Conservation (phyloP, 495 filamentous ascomycete species). For the Penicillium alfredii region DNA sequence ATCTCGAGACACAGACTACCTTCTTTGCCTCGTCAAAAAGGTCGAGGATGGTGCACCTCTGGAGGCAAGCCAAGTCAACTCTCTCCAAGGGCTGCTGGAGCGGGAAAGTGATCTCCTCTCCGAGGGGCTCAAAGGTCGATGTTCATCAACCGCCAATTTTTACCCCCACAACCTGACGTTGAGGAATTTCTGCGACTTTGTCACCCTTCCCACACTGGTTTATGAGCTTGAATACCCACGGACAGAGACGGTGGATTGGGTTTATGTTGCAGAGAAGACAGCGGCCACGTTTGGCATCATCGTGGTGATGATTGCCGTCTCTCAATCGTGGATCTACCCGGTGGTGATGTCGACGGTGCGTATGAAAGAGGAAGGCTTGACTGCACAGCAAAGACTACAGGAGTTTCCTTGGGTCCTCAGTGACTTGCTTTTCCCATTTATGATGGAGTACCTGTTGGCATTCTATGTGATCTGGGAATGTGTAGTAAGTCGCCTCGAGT, state of each 20-base stretch:
- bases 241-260: constrained; percentile 61
- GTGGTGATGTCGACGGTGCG: constrained; percentile 58
- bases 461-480: constrained; percentile 75
- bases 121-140: constrained; percentile 57
- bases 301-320: constrained; percentile 41
- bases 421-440: constrained; percentile 67
- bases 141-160: constrained; percentile 24
- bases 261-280: constrained; percentile 64
- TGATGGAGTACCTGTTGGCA: constrained; percentile 63
- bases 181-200: constrained; percentile 62
- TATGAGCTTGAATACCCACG: constrained; percentile 75
- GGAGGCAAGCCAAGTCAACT: constrained; percentile 50
- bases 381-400: constrained; percentile 50
- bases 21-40: constrained; percentile 47
- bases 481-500: constrained; percentile 30
- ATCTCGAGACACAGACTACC: constrained; percentile 28
- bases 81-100: constrained; percentile 53
- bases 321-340: constrained; percentile 53
- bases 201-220: constrained; percentile 65
- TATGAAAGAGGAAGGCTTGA: constrained; percentile 58
- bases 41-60: constrained; percentile 53
- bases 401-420: constrained; percentile 64
- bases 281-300: constrained; percentile 60
- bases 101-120: constrained; percentile 57
- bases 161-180: constrained; percentile 66